Evolutionary conservation across 2,329 filamentous ascomycete species (phyloP).

Genomic region (Aspergillus novofumigatus): DNA sequence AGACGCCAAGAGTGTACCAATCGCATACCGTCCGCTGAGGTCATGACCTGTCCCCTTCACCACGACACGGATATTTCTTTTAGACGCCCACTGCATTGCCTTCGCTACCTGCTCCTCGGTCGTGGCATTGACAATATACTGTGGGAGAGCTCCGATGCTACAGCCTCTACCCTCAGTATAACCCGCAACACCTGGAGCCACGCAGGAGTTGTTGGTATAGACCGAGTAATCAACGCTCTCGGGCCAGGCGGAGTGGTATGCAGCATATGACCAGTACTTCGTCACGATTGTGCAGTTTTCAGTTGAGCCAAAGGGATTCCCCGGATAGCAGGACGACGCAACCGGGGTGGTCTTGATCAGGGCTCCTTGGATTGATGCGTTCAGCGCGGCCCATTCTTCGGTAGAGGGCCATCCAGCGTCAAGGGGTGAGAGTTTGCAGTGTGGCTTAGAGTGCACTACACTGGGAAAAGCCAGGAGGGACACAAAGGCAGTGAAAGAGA

Average conservation of each 20-base stretch:
- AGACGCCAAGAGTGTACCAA: too few relatives aligned
- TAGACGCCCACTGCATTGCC: constrained; percentile 25
- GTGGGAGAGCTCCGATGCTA: constrained; percentile 24
- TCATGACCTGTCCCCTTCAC: too few relatives aligned
- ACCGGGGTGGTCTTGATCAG: constrained; percentile 23
- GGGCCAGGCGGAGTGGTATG: constrained; percentile 27
- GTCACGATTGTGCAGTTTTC: constrained; percentile 21
- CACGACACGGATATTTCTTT: too few relatives aligned
- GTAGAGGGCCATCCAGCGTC: constrained; percentile 16
- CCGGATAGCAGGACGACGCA: constrained; percentile 29
- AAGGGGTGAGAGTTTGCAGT: constrained; percentile 15
- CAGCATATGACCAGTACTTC: constrained; percentile 25
- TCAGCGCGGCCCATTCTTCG: constrained; percentile 20
- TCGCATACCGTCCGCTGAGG: too few relatives aligned
- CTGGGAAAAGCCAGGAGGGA: too few relatives aligned
- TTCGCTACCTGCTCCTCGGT: constrained; percentile 23
- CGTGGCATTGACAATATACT: constrained; percentile 33
- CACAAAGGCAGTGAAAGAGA: too few relatives aligned
- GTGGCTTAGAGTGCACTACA: too few relatives aligned
- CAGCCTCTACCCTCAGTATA: constrained; percentile 25
- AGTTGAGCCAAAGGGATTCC: constrained; percentile 23
- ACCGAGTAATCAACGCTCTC: constrained; percentile 29
- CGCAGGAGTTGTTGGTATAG: constrained; percentile 32
- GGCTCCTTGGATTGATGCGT: constrained; percentile 15
- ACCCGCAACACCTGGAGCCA: constrained; percentile 22